Evolutionary conservation across 208 protist species (phyloP).

Genomic region (Acanthamoeba culbertsoni): DNA sequence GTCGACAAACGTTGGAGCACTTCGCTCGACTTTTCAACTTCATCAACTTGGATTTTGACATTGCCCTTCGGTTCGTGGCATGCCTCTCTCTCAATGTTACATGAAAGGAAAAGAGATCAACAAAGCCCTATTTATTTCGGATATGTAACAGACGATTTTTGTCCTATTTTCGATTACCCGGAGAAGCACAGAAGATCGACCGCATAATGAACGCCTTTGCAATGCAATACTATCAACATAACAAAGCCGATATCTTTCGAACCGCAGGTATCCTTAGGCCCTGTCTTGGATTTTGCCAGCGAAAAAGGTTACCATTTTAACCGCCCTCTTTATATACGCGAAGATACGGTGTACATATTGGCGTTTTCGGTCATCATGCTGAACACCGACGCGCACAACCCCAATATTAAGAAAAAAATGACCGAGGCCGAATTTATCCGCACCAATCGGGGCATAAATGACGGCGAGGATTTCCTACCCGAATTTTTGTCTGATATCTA

Average conservation of each 20-base stretch:
- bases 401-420: slow-evolving; percentile 93
- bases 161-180: slow-evolving; percentile 87
- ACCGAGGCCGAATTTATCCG: slow-evolving; percentile 91
- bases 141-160: slow-evolving; percentile 79
- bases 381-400: slow-evolving; percentile 96
- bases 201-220: slow-evolving; percentile 94
- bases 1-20: neutral
- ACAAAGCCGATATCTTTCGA: slow-evolving; percentile 78
- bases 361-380: slow-evolving; percentile 99
- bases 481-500: slow-evolving; percentile 90
- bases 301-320: too few species aligned
- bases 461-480: slow-evolving; percentile 89
- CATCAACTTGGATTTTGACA: neutral
- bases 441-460: slow-evolving; percentile 96
- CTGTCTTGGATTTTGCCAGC: too few species aligned
- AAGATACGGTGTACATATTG: slow-evolving; percentile 91
- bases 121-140: neutral
- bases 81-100: too few species aligned
- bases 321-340: slow-evolving; percentile 68
- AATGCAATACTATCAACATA: slow-evolving; percentile 83
- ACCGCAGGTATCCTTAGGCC: neutral
- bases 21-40: neutral
- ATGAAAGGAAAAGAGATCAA: too few species aligned
- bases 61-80: neutral
- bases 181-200: slow-evolving; percentile 94